Percentiles rank a stretch among this genome's conserved stretches.
These are phyloP conservation scores for Hypoxylon sp. DNA, from an alignment of 2,329 filamentous ascomycete species.

Conservation along the genomic window DNA sequence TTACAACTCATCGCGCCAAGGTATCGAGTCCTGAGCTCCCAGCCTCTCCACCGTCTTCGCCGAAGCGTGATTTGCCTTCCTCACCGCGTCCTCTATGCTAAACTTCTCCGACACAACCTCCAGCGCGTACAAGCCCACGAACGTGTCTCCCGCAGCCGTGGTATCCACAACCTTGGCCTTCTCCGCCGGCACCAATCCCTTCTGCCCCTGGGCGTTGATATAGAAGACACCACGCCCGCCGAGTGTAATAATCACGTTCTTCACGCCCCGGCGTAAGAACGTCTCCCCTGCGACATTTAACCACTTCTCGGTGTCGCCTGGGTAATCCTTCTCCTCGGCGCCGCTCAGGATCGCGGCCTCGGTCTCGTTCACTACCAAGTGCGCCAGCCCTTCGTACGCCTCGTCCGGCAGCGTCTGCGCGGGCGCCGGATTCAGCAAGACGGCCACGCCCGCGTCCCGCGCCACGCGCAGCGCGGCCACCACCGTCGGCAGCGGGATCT, in stretches of 20 bases:
- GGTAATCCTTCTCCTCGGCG: slow-evolving; percentile 57
- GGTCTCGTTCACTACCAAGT: slow-evolving; percentile 90
- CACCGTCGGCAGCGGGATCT: slow-evolving; percentile 74
- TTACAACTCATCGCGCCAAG: slow-evolving; percentile 63
- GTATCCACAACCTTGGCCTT: slow-evolving; percentile 87
- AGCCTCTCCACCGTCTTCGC: slow-evolving; percentile 70
- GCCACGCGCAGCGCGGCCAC: slow-evolving; percentile 66
- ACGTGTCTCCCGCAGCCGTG: slow-evolving; percentile 93
- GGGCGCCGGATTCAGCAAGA: slow-evolving; percentile 87
- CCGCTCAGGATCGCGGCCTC: slow-evolving; percentile 80
- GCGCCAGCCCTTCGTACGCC: slow-evolving; percentile 73
- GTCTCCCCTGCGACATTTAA: slow-evolving; percentile 58
- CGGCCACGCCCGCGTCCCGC: slow-evolving; percentile 59
- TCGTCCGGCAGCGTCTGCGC: slow-evolving; percentile 73
- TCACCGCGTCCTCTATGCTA: slow-evolving; percentile 66
- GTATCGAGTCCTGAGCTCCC: slow-evolving; percentile 73
- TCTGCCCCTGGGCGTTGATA: slow-evolving; percentile 55
- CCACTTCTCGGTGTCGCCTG: slow-evolving; percentile 56
- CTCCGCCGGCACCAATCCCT: slow-evolving; percentile 66
- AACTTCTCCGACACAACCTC: slow-evolving; percentile 66
- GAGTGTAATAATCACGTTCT: slow-evolving; percentile 83
- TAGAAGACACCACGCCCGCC: slow-evolving; percentile 82
- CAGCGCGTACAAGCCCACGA: slow-evolving; percentile 87
- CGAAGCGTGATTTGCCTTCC: slow-evolving; percentile 68
- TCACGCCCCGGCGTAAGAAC: slow-evolving; percentile 76